Evolutionary conservation across 2,329 filamentous ascomycete species (phyloP), one percentile per base, ranked within the genome.

Genomic region (Tympanopsis confertula): DNA sequence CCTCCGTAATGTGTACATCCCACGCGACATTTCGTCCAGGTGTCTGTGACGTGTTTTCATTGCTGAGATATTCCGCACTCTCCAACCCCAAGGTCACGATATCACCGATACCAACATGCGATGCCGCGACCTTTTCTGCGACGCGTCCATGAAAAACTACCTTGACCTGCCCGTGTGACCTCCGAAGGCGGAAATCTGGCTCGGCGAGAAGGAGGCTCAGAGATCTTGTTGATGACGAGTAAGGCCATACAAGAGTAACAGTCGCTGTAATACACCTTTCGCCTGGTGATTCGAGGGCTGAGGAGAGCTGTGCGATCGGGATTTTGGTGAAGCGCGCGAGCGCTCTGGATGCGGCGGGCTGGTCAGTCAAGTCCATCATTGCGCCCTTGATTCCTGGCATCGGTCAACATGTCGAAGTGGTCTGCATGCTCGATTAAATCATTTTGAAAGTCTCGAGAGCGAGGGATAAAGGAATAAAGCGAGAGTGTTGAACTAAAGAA

Each of bases 121-220:
- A 10, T 15, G 10, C 15, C 12, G 30, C 30, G 12, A 33, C 30
- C 12, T 13, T 18, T 17, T 33, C 30, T 33, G 30, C 30, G 10
- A 18, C 30, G 17, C 7, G 30, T 33, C 30, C 30, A 33, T 18
- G 30, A 33, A 33, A 33, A 7, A 33, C 30, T 15, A 33, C 30
- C 17, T 33, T 33, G 12, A 33, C 30, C 15, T 33, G 30, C 7
- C 30, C 30, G 17, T 33, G 10, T 10, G 12, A 13, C 10, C 30
- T 10, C 17, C 30, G 30, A 15, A 33, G 30, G 15, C 30, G 30
- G 30, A 33, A 33, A 18, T 33, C 30, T 10, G 30, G 30, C 30
- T 33, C 30, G 7, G 30, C 30, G 7, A 33, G 17, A 10, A 33
- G 15, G 15, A 33, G 15, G 15, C 30, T 33, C 10, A 33, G 15